A percentile compares a stretch with the other conserved stretches of the same genome.
These are phyloP conservation scores for Nyssa sinensis DNA, from an alignment of 148 eudicot genomes.

Conservation along the genomic window DNA sequence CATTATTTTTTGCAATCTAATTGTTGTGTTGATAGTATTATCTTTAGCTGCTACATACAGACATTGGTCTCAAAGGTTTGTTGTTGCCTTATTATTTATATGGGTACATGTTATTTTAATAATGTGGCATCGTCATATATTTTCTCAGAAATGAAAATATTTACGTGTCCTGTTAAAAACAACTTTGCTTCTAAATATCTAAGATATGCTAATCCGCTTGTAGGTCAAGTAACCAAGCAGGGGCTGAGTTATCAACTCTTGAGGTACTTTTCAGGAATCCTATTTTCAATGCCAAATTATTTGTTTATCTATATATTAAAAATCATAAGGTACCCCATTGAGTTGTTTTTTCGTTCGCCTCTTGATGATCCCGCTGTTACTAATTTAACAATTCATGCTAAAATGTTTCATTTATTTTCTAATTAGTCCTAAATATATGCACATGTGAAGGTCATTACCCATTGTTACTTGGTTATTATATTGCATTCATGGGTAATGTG, in stretches of 20 bases:
- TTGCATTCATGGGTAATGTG: too few species aligned
- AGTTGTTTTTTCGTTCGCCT: neutral
- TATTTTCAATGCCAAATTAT: neutral
- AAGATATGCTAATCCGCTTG: neutral
- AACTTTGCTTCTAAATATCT: neutral
- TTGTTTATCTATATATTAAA: neutral
- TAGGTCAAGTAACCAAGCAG: neutral
- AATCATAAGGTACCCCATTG: neutral
- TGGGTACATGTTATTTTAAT: neutral
- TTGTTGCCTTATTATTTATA: neutral
- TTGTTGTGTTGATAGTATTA: neutral
- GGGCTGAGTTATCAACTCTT: neutral
- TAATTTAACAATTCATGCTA: neutral
- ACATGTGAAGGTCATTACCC: too few species aligned
- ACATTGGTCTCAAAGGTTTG: conserved; percentile 1
- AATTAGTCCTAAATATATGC: too few species aligned
- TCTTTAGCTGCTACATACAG: neutral
- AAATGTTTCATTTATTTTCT: too few species aligned
- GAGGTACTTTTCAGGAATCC: neutral
- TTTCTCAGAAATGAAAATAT: neutral
- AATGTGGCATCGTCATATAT: neutral
- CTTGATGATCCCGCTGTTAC: neutral
- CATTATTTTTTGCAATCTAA: neutral
- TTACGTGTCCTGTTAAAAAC: neutral
- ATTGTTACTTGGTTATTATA: too few species aligned